Evolutionary conservation across 1,139 yeast species (phyloP).

Genomic region (Pichia sp.): DNA sequence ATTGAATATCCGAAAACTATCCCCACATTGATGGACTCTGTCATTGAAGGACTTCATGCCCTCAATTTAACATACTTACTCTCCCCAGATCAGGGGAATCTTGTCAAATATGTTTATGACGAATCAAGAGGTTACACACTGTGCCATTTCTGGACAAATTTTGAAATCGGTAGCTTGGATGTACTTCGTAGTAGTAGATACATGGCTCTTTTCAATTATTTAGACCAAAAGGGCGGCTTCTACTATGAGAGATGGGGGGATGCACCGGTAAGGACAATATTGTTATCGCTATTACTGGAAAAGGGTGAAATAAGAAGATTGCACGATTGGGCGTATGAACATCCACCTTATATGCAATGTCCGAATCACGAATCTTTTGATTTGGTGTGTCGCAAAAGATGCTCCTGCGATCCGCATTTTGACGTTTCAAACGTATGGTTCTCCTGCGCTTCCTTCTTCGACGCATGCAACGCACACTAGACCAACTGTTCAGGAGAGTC

Average conservation of each 20-base stretch:
- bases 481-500: not conserved
- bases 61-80: slow-evolving; percentile 10
- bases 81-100: slow-evolving; percentile 29
- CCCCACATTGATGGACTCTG: slow-evolving; percentile 37
- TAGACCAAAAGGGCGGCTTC: slow-evolving; percentile 51
- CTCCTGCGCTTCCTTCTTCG: slow-evolving; percentile 34
- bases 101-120: slow-evolving; percentile 44
- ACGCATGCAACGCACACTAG: slow-evolving; percentile 4
- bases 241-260: slow-evolving; percentile 68
- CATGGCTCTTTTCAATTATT: slow-evolving; percentile 34
- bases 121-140: slow-evolving; percentile 48
- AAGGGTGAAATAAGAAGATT: slow-evolving; percentile 46
- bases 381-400: slow-evolving; percentile 37
- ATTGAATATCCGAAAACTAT: slow-evolving; percentile 46
- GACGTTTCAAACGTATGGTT: slow-evolving; percentile 48
- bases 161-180: slow-evolving; percentile 54
- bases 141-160: slow-evolving; percentile 70
- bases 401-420: slow-evolving; percentile 45
- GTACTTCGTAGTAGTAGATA: slow-evolving; percentile 48
- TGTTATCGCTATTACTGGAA: slow-evolving; percentile 43
- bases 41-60: slow-evolving; percentile 26
- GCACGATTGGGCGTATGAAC: slow-evolving; percentile 51
- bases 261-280: slow-evolving; percentile 60
- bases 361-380: slow-evolving; percentile 34
- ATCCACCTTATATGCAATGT: slow-evolving; percentile 54